Conservation (phyloP, 495 filamentous ascomycete species). For the Pseudomonodictys pantanalensis region DNA sequence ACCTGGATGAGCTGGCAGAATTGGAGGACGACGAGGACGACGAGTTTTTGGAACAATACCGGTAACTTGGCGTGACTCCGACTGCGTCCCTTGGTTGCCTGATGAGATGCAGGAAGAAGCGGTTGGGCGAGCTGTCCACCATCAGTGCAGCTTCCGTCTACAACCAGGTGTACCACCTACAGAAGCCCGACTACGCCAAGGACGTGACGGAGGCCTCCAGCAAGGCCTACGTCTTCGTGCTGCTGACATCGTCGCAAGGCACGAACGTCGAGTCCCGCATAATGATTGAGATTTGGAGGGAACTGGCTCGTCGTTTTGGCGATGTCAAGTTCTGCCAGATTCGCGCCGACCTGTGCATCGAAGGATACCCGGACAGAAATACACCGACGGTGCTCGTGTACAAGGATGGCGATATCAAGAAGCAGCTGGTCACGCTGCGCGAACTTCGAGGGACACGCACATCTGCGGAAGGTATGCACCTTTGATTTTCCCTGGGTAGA, state of each 20-base stretch:
- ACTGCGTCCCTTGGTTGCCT: slow-evolving; percentile 26
- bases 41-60: slow-evolving; percentile 79
- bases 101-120: slow-evolving; percentile 58
- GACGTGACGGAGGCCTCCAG: slow-evolving; percentile 92
- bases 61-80: slow-evolving; percentile 39
- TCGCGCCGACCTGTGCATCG: slow-evolving; percentile 86
- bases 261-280: slow-evolving; percentile 81
- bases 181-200: slow-evolving; percentile 86
- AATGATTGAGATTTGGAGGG: slow-evolving; percentile 81
- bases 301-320: slow-evolving; percentile 76
- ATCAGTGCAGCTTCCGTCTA: slow-evolving; percentile 72
- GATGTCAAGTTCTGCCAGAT: slow-evolving; percentile 99
- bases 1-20: slow-evolving; percentile 86
- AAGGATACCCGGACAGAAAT: slow-evolving; percentile 91
- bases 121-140: slow-evolving; percentile 72
- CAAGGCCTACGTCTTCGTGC: slow-evolving; percentile 72
- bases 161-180: slow-evolving; percentile 87
- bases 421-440: slow-evolving; percentile 80
- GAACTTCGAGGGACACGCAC: slow-evolving; percentile 71
- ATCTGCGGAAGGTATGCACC: slow-evolving; percentile 56
- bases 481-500: not conserved
- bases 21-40: slow-evolving; percentile 96
- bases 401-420: slow-evolving; percentile 83
- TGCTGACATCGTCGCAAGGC: slow-evolving; percentile 72
- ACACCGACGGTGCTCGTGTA: slow-evolving; percentile 94